These are phyloP conservation scores for Ambrosiella cleistominuta DNA, from an alignment of 2,329 filamentous ascomycete species.

Conservation along the genomic window DNA sequence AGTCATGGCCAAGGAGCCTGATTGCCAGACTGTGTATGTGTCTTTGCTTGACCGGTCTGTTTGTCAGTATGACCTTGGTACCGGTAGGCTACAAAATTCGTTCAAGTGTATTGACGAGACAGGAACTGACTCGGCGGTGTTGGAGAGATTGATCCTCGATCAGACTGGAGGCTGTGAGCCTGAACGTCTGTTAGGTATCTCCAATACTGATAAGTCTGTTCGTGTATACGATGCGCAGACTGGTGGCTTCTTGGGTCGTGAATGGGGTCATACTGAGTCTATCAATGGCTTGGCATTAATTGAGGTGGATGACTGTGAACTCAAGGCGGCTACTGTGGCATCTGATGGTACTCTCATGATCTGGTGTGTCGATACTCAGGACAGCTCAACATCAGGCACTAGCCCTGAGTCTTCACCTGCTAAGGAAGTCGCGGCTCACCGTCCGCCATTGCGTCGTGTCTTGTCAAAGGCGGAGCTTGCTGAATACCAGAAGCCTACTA, in stretches of 20 bases:
- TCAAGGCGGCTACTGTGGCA: constrained; percentile 54
- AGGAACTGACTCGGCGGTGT: constrained; percentile 60
- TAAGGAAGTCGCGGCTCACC: constrained; percentile 32
- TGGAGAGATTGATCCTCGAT: constrained; percentile 58
- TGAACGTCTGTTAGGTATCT: constrained; percentile 66
- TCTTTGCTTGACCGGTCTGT: constrained; percentile 43
- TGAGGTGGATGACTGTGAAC: constrained; percentile 36
- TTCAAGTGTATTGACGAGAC: constrained; percentile 77
- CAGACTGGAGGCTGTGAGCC: constrained; percentile 36
- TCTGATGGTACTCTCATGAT: constrained; percentile 73
- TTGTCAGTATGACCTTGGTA: constrained; percentile 44
- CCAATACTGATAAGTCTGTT: constrained; percentile 90
- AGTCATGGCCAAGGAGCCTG: constrained; percentile 46
- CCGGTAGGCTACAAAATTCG: constrained; percentile 48
- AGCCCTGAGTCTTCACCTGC: constrained; percentile 37
- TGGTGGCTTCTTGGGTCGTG: constrained; percentile 63
- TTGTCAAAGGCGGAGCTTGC: constrained; percentile 75
- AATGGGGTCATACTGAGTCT: constrained; percentile 90
- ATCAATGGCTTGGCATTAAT: constrained; percentile 71
- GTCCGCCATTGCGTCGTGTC: constrained; percentile 66
- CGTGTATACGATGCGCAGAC: constrained; percentile 68
- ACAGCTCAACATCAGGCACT: constrained; percentile 21
- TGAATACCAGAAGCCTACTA: constrained; percentile 44
- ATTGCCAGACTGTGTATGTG: constrained; percentile 32
- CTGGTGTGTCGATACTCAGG: constrained; percentile 41